Percentiles rank a stretch among this genome's conserved stretches.
phyloP scores from a whole-genome alignment of 768 basidiomycete species.

The Lactarius vividus region DNA sequence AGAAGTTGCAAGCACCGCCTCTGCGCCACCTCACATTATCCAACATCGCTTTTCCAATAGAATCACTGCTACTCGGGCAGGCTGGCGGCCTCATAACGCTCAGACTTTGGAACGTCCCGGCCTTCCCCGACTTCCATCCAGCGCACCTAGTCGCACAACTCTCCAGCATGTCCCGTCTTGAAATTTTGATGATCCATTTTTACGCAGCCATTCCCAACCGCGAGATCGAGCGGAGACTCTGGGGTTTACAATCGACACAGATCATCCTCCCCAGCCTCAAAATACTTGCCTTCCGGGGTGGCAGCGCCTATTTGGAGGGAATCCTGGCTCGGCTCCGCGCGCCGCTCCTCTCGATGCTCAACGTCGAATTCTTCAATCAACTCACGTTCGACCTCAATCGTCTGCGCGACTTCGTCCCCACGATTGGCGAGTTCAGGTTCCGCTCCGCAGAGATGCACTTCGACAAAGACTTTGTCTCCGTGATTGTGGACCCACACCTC shows the following conservation, averaged over 20 bases:
- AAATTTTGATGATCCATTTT: conserved; percentile 9
- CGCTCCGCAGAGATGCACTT: background rate
- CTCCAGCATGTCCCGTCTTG: conserved; percentile 6
- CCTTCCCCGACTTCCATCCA: background rate
- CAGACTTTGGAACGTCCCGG: background rate
- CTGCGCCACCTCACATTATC: conserved; percentile 3
- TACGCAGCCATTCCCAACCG: background rate
- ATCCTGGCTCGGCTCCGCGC: background rate
- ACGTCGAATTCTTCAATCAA: background rate
- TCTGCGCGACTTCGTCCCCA: background rate
- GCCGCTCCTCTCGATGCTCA: background rate
- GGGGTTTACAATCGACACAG: background rate
- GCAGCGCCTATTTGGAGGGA: background rate
- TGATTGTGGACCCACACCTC: background rate
- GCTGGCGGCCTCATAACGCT: background rate
- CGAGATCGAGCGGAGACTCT: background rate
- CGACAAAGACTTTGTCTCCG: background rate
- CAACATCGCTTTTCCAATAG: conserved; percentile 3
- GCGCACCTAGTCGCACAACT: conserved; percentile 1
- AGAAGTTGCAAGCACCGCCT: conserved; percentile 2
- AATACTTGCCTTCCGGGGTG: background rate
- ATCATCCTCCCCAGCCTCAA: conserved; percentile 1
- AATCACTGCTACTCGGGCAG: background rate
- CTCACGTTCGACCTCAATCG: background rate
- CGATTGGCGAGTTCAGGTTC: background rate